Percentiles rank a stretch among this genome's conserved stretches.
Conservation (phyloP, 1,284 basidiomycete species). For the Naganishia liquefaciens region DNA sequence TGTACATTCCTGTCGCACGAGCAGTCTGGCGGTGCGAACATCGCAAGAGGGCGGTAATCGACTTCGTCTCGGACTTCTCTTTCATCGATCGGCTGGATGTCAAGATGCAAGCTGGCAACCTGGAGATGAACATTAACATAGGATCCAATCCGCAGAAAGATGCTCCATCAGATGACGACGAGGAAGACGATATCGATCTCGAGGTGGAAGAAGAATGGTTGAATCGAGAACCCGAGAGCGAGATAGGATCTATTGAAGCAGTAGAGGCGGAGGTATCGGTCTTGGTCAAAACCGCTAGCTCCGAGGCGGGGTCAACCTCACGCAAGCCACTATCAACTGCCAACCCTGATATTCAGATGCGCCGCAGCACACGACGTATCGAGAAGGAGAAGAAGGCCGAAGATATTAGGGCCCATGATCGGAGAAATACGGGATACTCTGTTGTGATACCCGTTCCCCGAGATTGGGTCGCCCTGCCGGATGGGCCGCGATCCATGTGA, state of each 20-base stretch:
- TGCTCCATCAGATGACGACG: not conserved
- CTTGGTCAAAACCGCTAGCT: not conserved
- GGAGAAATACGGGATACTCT: constrained; percentile 15
- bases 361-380: constrained; percentile 8
- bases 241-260: not conserved
- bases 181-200: not conserved
- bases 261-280: not conserved
- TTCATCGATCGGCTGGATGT: constrained; percentile 23
- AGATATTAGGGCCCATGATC: not conserved
- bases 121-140: constrained; percentile 12
- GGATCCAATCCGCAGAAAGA: constrained; percentile 1
- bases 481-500: constrained; percentile 16
- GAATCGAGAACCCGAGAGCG: constrained; percentile 13
- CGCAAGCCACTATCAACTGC: not conserved
- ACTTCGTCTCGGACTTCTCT: constrained; percentile 14
- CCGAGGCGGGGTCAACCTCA: not conserved
- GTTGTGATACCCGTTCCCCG: constrained; percentile 16
- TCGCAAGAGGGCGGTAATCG: constrained; percentile 14
- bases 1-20: constrained; percentile 15
- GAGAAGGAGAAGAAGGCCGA: not conserved
- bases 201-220: constrained; percentile 14
- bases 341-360: constrained; percentile 3
- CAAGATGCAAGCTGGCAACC: constrained; percentile 27
- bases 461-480: constrained; percentile 11
- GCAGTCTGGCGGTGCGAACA: constrained; percentile 13